Conservation (phyloP, 768 basidiomycete species). For the Pisolithus sp. region DNA sequence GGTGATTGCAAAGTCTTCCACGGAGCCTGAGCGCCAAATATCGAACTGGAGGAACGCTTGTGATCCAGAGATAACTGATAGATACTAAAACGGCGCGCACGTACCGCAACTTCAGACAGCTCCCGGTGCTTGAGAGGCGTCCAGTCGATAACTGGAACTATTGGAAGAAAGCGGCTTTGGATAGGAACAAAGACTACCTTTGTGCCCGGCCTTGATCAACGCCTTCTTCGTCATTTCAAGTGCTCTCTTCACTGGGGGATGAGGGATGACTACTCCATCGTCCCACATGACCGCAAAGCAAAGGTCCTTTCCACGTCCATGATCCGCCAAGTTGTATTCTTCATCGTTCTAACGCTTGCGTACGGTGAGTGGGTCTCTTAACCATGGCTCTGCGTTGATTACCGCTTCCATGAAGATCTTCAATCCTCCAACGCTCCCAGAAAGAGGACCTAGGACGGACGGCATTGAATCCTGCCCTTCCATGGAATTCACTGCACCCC, state of each 20-base stretch:
- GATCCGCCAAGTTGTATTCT: slow-evolving; percentile 53
- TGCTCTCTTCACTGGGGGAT: slow-evolving; percentile 60
- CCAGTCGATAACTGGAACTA: slow-evolving; percentile 61
- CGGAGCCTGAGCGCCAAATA: slow-evolving; percentile 43
- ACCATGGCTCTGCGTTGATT: slow-evolving; percentile 56
- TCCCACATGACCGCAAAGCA: slow-evolving; percentile 65
- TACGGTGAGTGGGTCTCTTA: slow-evolving; percentile 51
- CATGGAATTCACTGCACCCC: slow-evolving; percentile 55
- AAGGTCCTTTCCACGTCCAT: slow-evolving; percentile 43
- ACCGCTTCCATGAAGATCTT: slow-evolving; percentile 63
- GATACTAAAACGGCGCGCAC: slow-evolving; percentile 14
- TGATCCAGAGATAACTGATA: not conserved
- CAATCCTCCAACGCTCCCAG: slow-evolving; percentile 58
- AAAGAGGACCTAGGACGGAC: slow-evolving; percentile 72
- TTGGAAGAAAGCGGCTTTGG: not conserved
- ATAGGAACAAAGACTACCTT: slow-evolving; percentile 35
- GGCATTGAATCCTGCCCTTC: slow-evolving; percentile 67
- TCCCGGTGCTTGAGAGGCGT: slow-evolving; percentile 46
- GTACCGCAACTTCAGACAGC: slow-evolving; percentile 36
- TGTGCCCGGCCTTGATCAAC: slow-evolving; percentile 55
- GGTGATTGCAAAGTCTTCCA: slow-evolving; percentile 38
- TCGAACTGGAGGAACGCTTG: slow-evolving; percentile 20
- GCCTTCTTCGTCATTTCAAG: slow-evolving; percentile 52
- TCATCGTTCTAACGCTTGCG: slow-evolving; percentile 57
- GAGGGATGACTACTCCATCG: slow-evolving; percentile 52